Base-by-base conservation (phyloP, 208 protist species). In the Leishmania martiniquensis region DNA sequence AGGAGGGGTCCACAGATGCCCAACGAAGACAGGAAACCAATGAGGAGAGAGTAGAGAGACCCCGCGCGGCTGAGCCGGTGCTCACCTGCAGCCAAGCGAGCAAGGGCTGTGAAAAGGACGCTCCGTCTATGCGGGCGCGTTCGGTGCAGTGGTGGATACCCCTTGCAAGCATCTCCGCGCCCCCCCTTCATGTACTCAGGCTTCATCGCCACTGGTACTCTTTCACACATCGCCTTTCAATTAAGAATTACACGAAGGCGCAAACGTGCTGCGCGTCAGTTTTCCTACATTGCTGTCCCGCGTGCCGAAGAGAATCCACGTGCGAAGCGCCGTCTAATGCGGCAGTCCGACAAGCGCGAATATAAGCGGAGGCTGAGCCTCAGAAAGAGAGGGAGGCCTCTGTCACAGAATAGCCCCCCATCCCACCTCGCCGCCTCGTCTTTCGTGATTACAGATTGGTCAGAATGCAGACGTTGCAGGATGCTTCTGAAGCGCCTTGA, bases 401-500 rank as follows among this genome's bases (percentile, higher is more conserved):
- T n/a, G n/a, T n/a, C n/a, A n/a, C n/a, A n/a, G n/a, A n/a, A n/a
- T n/a, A n/a, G n/a, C 5, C 10, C n/a, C 42, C 42, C 12, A 25
- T 39, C 25, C n/a, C 44, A 7, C 29, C 7, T n/a, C 47, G 10
- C 32, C 29, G 34, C 13, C n/a, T 7, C 44, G 20, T 44, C 12
- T 7, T 13, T 49, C 2, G 44, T 37, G 68, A 12, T 47, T 72
- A 81, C 54, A 66, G 52, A 22, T 45, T 12, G 2, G 74, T 59
- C 15, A 84, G 29, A 32, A 84, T 52, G 62, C 80, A 84, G n/a
- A 97, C 80, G 83, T 94, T 94, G 49, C 51, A 72, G 6, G 88
- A 79, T 22, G 60, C 25, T 34, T 92, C 93, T 2, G 86, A 68
- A 0, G 89, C 69, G 15, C 62, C 84, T 9, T 74, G 81, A 54